These are phyloP conservation scores for Typha latifolia DNA, from an alignment of 176 grass and related monocot genomes.

Conservation along the genomic window DNA sequence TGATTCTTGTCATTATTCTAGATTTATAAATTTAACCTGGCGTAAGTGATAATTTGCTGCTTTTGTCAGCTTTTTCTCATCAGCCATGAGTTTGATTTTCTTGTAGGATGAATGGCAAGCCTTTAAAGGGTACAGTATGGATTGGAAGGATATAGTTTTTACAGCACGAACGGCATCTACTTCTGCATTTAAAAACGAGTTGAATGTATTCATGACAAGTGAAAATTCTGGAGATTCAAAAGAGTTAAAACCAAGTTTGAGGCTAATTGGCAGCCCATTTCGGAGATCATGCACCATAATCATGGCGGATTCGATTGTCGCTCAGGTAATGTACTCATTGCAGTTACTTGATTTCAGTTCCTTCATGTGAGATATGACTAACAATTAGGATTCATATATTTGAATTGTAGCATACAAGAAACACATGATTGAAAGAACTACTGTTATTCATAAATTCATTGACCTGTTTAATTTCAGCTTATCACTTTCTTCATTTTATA, in stretches of 20 bases:
- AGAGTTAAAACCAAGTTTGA: conserved; percentile 47
- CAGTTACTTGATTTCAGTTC: too few relatives aligned
- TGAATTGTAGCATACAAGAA: too few relatives aligned
- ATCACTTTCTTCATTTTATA: too few relatives aligned
- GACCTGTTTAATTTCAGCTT: too few relatives aligned
- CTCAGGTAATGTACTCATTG: conserved; percentile 47
- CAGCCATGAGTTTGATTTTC: not conserved
- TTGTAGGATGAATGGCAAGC: conserved; percentile 64
- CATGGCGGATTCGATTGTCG: conserved; percentile 50
- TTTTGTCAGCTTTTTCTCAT: too few relatives aligned
- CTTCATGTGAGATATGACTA: too few relatives aligned
- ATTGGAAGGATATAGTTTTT: conserved; percentile 48
- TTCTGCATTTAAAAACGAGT: conserved; percentile 43
- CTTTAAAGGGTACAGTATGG: conserved; percentile 47
- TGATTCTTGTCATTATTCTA: too few relatives aligned
- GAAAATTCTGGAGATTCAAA: conserved; percentile 32
- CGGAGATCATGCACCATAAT: conserved; percentile 77
- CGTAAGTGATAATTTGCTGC: too few relatives aligned
- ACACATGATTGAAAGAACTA: too few relatives aligned
- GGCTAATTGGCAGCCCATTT: conserved; percentile 60
- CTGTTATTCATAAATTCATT: too few relatives aligned
- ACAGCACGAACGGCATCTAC: conserved; percentile 28
- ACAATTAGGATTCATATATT: too few relatives aligned
- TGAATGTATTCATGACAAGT: conserved; percentile 47
- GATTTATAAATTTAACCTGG: too few relatives aligned